Base-by-base conservation (phyloP, 2,329 filamentous ascomycete species). In the Scleromitrula shiraiana region DNA sequence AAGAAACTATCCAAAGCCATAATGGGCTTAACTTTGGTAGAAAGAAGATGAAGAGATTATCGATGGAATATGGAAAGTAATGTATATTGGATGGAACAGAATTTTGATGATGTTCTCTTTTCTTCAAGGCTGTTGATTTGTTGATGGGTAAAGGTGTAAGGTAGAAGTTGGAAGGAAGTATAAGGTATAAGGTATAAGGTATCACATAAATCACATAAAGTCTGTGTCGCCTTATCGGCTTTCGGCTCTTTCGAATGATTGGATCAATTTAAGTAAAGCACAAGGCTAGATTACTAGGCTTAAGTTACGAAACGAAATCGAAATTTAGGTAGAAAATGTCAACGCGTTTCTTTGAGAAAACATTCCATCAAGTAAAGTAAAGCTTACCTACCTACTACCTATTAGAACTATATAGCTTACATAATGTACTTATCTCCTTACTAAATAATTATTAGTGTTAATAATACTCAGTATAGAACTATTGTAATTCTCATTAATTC, bases 1-100 rank as follows among this genome's bases (percentile, higher is more conserved):
- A 95, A 98, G 75, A 96, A 98, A 71, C 86, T 95, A 71, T 97
- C 93, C 73, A 98, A 87, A 80, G 91, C 90, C 93, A 98, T 98
- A 68, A 66, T 83, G 78, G 46, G 32, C 33, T 64, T 29, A 9
- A 6, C 7, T 15, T 29, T 22, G 17, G 24, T 7, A 29, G 12
- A 12, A 29, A 7, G 15, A 12, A 14, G 26, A 15, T 5, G n/a
- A 17, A 4, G 38, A 26, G 10, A 12, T 20, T 3, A 8, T 15
- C 4, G 17, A 17, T 14, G 19, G 7, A 22, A 20, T 12, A 10
- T 15, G 15, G 15, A 36, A 6, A 22, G 33, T 37, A 35, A 26
- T n/a, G 12, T 15, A 42, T 20, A 15, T 22, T 27, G 5, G 23
- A 27, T 47, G 29, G 29, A 19, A 41, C 24, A 20, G 20, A 27